These are phyloP conservation scores for Erysimum cheiranthoides DNA, from an alignment of 345 rosid species.

Conservation along the genomic window DNA sequence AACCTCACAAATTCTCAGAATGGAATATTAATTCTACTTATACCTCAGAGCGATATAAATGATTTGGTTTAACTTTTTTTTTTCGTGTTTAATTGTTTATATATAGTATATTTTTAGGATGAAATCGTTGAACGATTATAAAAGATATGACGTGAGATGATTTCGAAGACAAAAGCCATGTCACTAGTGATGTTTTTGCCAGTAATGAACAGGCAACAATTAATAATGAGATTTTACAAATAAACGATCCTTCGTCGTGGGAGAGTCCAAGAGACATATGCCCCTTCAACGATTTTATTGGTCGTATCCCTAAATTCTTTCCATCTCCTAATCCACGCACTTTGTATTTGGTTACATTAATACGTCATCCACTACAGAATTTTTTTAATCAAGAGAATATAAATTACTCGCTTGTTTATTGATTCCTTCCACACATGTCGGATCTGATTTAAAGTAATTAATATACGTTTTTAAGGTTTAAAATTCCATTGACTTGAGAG, in stretches of 20 bases:
- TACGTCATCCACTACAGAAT: constrained; percentile 34
- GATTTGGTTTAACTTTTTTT: background rate
- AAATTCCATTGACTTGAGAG: constrained; percentile 34
- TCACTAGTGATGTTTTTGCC: constrained; percentile 30
- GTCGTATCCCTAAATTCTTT: constrained; percentile 37
- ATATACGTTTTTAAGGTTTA: constrained; percentile 20
- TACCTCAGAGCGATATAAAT: background rate
- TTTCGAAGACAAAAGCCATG: background rate
- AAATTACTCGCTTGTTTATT: constrained; percentile 13
- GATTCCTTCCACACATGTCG: constrained; percentile 42
- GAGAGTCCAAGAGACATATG: constrained; percentile 49
- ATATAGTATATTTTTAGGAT: too few relatives aligned
- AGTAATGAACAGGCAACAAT: constrained; percentile 36
- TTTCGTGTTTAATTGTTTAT: background rate
- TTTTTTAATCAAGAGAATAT: background rate
- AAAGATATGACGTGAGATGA: constrained; percentile 21
- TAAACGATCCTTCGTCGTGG: constrained; percentile 43
- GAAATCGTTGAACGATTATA: background rate
- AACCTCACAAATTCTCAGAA: background rate
- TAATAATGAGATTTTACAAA: background rate
- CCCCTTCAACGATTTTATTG: constrained; percentile 43
- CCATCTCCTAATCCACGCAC: constrained; percentile 38
- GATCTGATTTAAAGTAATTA: constrained; percentile 16
- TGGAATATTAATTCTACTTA: background rate
- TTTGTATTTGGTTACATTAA: constrained; percentile 17